phyloP scores from a whole-genome alignment of 768 basidiomycete genomes.

The Royoungia palumana region DNA sequence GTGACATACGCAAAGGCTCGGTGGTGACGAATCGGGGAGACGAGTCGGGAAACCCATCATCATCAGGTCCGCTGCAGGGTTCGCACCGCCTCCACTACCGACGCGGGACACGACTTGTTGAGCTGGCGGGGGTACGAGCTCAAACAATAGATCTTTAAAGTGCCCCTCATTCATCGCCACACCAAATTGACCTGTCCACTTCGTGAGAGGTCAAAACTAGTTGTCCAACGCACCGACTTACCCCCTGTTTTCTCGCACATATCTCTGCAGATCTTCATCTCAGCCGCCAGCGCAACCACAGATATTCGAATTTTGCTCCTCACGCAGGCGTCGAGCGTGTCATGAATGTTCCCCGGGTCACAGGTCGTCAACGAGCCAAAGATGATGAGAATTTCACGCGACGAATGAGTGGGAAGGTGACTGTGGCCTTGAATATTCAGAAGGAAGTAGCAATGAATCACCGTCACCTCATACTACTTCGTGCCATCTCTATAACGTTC shows the following conservation, averaged over 20 bases:
- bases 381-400: slow-evolving; percentile 89
- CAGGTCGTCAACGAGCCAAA: slow-evolving; percentile 96
- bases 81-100: slow-evolving; percentile 44
- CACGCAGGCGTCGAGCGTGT: slow-evolving; percentile 84
- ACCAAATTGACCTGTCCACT: slow-evolving; percentile 70
- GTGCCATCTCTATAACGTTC: slow-evolving; percentile 97
- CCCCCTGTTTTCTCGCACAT: slow-evolving; percentile 91
- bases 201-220: slow-evolving; percentile 8
- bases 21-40: slow-evolving; percentile 76
- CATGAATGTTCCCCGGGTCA: slow-evolving; percentile 95
- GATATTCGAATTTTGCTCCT: slow-evolving; percentile 86
- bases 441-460: not conserved
- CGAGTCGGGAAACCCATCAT: slow-evolving; percentile 99
- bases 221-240: slow-evolving; percentile 27
- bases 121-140: slow-evolving; percentile 92
- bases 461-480: slow-evolving; percentile 81
- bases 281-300: slow-evolving; percentile 91
- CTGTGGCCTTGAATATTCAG: slow-evolving; percentile 39
- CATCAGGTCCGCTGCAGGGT: slow-evolving; percentile 86
- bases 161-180: slow-evolving; percentile 99
- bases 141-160: slow-evolving; percentile 93
- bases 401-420: slow-evolving; percentile 96
- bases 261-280: slow-evolving; percentile 96
- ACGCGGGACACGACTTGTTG: slow-evolving; percentile 55
- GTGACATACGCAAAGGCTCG: slow-evolving; percentile 90